phyloP scores from a whole-genome alignment of 805 yeast species.

The Ogataea pignaliae region DNA sequence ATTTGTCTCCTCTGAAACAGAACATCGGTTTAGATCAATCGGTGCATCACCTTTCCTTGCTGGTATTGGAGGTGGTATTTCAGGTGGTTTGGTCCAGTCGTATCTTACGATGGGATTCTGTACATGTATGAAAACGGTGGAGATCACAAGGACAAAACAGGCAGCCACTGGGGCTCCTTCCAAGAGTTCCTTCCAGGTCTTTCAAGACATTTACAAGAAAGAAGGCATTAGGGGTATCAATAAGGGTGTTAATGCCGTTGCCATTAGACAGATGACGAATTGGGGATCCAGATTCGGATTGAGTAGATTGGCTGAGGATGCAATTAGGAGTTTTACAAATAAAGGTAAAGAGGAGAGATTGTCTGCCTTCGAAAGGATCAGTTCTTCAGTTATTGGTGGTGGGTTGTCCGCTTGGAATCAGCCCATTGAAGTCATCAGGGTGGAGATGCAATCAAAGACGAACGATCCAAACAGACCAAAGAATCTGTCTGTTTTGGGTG shows the following conservation, averaged over 20 bases:
- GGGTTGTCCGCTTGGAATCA: slow-evolving; percentile 98
- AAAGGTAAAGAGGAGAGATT: slow-evolving; percentile 53
- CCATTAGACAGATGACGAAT: slow-evolving; percentile 97
- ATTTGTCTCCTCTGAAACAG: slow-evolving; percentile 90
- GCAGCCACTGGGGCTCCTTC: slow-evolving; percentile 60
- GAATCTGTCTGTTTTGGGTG: slow-evolving; percentile 71
- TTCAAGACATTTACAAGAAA: slow-evolving; percentile 71
- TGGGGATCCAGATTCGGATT: slow-evolving; percentile 99
- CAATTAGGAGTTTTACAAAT: slow-evolving; percentile 62
- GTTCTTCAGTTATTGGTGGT: slow-evolving; percentile 90
- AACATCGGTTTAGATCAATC: slow-evolving; percentile 60
- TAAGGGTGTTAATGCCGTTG: slow-evolving; percentile 97
- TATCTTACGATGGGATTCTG: slow-evolving; percentile 97
- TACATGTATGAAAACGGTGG: slow-evolving; percentile 98
- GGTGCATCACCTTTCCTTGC: slow-evolving; percentile 72
- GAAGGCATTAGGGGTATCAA: slow-evolving; percentile 95
- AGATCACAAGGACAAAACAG: slow-evolving; percentile 87
- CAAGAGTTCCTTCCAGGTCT: slow-evolving; percentile 78
- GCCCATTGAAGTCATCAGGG: slow-evolving; percentile 96
- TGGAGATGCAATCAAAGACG: slow-evolving; percentile 97
- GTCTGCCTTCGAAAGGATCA: slow-evolving; percentile 72
- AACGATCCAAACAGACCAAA: slow-evolving; percentile 93
- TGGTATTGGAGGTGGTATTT: slow-evolving; percentile 93
- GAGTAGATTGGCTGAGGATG: slow-evolving; percentile 85
- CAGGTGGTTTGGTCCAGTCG: slow-evolving; percentile 96